phyloP scores from a whole-genome alignment of 805 yeast genomes.

The Saccharomycopsis sp. region DNA sequence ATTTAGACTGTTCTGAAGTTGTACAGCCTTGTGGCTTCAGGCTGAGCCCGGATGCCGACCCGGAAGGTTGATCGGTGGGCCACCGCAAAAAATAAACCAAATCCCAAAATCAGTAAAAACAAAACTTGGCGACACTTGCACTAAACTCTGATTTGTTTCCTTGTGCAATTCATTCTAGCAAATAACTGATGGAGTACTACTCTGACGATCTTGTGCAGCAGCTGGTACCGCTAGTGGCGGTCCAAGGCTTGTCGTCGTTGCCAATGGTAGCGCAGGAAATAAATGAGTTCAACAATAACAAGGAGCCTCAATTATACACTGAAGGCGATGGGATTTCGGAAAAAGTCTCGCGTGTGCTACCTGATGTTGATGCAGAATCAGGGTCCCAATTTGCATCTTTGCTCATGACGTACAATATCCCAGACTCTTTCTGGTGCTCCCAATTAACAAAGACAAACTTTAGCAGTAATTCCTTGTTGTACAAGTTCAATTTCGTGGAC shows the following conservation, averaged over 20 bases:
- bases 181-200: conserved; percentile 38
- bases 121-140: too few relatives aligned
- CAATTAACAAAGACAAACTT: conserved; percentile 23
- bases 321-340: too few relatives aligned
- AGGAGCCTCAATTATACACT: not conserved
- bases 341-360: conserved; percentile 3
- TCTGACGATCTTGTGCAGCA: conserved; percentile 29
- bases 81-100: too few relatives aligned
- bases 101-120: too few relatives aligned
- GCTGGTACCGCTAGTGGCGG: conserved; percentile 32
- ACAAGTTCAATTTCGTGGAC: conserved; percentile 28
- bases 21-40: too few relatives aligned
- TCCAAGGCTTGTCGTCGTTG: too few relatives aligned
- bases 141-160: too few relatives aligned
- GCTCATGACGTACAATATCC: conserved; percentile 26
- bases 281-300: conserved; percentile 6
- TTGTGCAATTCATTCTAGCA: too few relatives aligned
- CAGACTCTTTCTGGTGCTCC: conserved; percentile 25
- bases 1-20: too few relatives aligned
- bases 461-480: conserved; percentile 24
- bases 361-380: conserved; percentile 1
- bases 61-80: too few relatives aligned
- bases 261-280: too few relatives aligned
- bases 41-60: too few relatives aligned
- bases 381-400: conserved; percentile 26